These are phyloP conservation scores for Populus pruinosa DNA, from an alignment of 345 rosid genomes.

Conservation along the genomic window DNA sequence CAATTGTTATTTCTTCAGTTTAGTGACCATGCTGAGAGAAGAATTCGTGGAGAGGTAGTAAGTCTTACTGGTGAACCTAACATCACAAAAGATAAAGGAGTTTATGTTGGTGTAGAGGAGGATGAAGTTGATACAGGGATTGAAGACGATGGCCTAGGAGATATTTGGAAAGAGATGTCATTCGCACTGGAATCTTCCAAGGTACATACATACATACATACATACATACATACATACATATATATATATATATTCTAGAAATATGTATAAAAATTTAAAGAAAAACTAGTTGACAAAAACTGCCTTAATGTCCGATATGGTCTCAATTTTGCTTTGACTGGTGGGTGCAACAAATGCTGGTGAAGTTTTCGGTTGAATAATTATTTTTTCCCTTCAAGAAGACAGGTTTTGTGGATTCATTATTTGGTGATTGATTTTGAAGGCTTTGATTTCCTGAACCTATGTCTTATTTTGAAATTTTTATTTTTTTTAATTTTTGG, in stretches of 20 bases:
- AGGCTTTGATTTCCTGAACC: background rate
- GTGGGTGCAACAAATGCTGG: background rate
- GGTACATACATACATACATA: too few relatives aligned
- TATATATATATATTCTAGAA: background rate
- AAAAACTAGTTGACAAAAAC: background rate
- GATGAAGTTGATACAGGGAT: constrained; percentile 35
- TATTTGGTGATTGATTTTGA: background rate
- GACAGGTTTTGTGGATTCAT: background rate
- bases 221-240: too few relatives aligned
- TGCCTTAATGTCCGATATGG: background rate
- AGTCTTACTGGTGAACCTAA: constrained; percentile 17
- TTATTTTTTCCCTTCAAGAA: background rate
- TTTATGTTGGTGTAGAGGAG: constrained; percentile 58
- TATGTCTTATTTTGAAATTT: background rate
- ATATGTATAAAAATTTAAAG: background rate
- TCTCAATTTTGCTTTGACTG: background rate
- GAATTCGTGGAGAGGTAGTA: constrained; percentile 18
- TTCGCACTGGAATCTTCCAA: constrained; percentile 63
- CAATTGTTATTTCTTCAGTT: constrained; percentile 24
- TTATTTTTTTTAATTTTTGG: background rate
- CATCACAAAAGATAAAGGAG: constrained; percentile 49
- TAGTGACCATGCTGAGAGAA: constrained; percentile 13
- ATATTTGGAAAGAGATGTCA: constrained; percentile 87
- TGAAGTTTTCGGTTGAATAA: background rate
- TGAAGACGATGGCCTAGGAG: constrained; percentile 66